phyloP scores from a whole-genome alignment of 2,329 filamentous ascomycete genomes.

The Fusarium solani-melongenae region DNA sequence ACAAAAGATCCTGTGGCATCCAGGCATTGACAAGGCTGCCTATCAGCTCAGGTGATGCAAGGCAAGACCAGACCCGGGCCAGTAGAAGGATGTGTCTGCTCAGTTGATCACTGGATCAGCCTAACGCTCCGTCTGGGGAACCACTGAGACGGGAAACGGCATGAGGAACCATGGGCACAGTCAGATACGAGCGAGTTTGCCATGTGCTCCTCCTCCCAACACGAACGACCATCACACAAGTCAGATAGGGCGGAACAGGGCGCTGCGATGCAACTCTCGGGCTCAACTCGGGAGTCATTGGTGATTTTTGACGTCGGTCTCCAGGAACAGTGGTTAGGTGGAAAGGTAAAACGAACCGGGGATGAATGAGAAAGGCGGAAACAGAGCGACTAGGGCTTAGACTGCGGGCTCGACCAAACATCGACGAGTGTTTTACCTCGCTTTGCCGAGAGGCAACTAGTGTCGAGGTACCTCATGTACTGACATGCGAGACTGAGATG shows the following conservation, averaged over 20 bases:
- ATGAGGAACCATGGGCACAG: slow-evolving; percentile 18
- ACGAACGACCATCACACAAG: slow-evolving; percentile 17
- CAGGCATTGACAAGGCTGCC: slow-evolving; percentile 27
- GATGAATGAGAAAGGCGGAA: slow-evolving; percentile 23
- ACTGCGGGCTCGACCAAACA: slow-evolving; percentile 18
- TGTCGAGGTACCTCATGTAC: slow-evolving; percentile 22
- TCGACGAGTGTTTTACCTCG: slow-evolving; percentile 11
- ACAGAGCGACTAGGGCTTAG: slow-evolving; percentile 23
- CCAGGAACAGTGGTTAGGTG: slow-evolving; percentile 8
- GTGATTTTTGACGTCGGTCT: slow-evolving; percentile 14
- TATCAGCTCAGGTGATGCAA: slow-evolving; percentile 24
- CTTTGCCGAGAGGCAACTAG: slow-evolving; percentile 19
- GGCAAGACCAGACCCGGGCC: slow-evolving; percentile 4
- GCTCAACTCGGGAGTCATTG: not conserved
- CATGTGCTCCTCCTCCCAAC: slow-evolving; percentile 24
- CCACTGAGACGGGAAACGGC: slow-evolving; percentile 31
- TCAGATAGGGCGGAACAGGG: slow-evolving; percentile 5
- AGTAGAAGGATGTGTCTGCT: slow-evolving; percentile 16
- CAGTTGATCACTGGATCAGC: slow-evolving; percentile 30
- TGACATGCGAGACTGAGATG: slow-evolving; percentile 23
- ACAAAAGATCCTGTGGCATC: slow-evolving; percentile 34
- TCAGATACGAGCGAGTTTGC: slow-evolving; percentile 31
- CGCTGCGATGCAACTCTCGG: slow-evolving; percentile 11
- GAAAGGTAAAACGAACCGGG: slow-evolving; percentile 9
- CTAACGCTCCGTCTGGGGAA: slow-evolving; percentile 8